These are phyloP conservation scores for Blastobotrys chiropterorum DNA, from an alignment of 805 yeast genomes.

Conservation along the genomic window DNA sequence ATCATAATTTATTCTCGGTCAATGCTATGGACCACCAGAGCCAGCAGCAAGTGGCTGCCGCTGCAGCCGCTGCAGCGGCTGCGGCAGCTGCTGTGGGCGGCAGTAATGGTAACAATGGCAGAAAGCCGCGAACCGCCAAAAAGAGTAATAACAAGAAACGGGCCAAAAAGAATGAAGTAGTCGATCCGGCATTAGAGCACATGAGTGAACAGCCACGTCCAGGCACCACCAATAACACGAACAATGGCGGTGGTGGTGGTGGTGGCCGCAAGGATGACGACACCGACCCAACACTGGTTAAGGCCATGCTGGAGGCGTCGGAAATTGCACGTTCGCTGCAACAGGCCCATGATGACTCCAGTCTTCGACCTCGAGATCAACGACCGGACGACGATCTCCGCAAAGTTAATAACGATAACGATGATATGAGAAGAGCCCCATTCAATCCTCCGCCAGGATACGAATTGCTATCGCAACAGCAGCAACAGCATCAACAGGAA, in stretches of 20 bases:
- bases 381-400: neutral
- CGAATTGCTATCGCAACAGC: neutral
- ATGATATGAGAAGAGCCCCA: neutral
- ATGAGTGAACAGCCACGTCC: constrained; percentile 11
- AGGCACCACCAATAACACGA: constrained; percentile 2
- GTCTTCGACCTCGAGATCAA: no score
- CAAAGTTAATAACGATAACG: neutral
- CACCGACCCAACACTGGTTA: constrained; percentile 1
- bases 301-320: constrained; percentile 19
- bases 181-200: constrained; percentile 54
- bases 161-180: constrained; percentile 43
- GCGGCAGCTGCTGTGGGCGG: constrained; percentile 9
- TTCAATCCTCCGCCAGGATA: no score
- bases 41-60: neutral
- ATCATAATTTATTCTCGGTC: neutral
- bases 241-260: neutral
- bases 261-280: neutral
- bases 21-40: neutral
- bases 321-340: constrained; percentile 14
- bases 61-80: constrained; percentile 5
- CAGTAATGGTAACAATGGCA: neutral
- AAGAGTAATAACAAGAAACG: constrained; percentile 2
- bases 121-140: neutral
- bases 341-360: neutral
- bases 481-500: constrained; percentile 7